phyloP scores from a whole-genome alignment of 2,329 filamentous ascomycete genomes.

The Niveomyces coronatus region DNA sequence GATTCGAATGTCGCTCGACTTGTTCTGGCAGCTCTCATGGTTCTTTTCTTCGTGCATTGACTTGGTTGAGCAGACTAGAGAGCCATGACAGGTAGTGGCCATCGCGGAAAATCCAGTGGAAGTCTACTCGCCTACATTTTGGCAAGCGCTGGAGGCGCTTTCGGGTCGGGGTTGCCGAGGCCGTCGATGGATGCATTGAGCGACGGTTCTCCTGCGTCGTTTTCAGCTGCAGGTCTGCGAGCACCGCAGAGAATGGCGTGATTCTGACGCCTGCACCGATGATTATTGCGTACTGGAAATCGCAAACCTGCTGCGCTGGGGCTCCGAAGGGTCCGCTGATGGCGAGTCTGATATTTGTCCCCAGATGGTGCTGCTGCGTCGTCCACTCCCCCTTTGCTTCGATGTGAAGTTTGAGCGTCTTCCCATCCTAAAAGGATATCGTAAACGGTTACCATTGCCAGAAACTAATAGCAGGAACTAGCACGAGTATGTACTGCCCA shows the following conservation, averaged over 20 bases:
- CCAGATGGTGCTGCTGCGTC: conserved; percentile 31
- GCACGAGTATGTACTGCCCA: conserved; percentile 48
- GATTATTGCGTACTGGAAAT: conserved; percentile 45
- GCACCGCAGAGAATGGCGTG: conserved; percentile 46
- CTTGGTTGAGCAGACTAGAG: conserved; percentile 42
- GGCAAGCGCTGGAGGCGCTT: conserved; percentile 6
- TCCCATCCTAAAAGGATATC: conserved; percentile 42
- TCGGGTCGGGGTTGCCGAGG: conserved; percentile 11
- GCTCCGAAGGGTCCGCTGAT: conserved; percentile 49
- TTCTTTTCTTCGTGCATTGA: conserved; percentile 28
- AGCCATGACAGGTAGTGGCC: conserved; percentile 47
- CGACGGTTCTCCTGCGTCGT: no score
- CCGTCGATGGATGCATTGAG: not conserved
- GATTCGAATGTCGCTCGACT: conserved; percentile 37
- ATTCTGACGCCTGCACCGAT: conserved; percentile 48
- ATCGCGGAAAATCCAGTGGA: conserved; percentile 51
- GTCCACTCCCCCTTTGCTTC: conserved; percentile 51
- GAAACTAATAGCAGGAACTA: conserved; percentile 40
- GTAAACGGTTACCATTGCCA: conserved; percentile 54
- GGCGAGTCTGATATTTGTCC: conserved; percentile 35
- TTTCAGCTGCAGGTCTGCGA: conserved; percentile 40
- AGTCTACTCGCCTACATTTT: conserved; percentile 41
- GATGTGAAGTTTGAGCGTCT: conserved; percentile 44
- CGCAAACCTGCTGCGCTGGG: conserved; percentile 47
- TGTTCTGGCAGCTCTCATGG: conserved; percentile 25